Evolutionary conservation across 441 rosid species (phyloP).

Genomic region (Viola pubescens): DNA sequence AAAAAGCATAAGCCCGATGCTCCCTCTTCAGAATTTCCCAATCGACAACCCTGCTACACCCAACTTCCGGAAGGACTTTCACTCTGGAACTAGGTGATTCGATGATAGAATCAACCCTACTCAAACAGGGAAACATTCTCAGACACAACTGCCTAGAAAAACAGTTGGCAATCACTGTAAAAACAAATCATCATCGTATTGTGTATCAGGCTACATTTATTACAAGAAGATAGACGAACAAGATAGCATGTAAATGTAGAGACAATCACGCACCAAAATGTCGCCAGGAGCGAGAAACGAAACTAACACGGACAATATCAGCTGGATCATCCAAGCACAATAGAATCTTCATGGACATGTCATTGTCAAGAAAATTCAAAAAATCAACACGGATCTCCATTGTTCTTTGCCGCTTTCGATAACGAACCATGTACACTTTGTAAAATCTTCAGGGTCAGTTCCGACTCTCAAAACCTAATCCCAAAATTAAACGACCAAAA

Average conservation of each 20-base stretch:
- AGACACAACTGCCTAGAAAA: conserved; percentile 62
- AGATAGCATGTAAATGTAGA: not conserved
- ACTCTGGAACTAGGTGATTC: conserved; percentile 25
- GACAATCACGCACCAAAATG: conserved; percentile 43
- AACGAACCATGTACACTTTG: not conserved
- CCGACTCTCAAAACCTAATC: conserved; percentile 11
- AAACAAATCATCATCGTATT: conserved; percentile 6
- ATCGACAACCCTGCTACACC: conserved; percentile 40
- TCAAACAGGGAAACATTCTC: conserved; percentile 55
- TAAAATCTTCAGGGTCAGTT: not conserved
- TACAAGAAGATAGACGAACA: not conserved
- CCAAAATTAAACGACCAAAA: not conserved
- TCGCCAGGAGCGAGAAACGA: conserved; percentile 65
- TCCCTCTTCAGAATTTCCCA: conserved; percentile 45
- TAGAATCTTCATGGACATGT: conserved; percentile 40
- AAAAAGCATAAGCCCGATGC: conserved; percentile 59
- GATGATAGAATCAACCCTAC: conserved; percentile 34
- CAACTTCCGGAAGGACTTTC: conserved; percentile 32
- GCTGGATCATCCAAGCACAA: conserved; percentile 46
- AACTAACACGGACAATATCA: conserved; percentile 58
- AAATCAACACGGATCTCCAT: conserved; percentile 44
- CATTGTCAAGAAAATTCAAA: conserved; percentile 38
- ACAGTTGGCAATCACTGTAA: conserved; percentile 58
- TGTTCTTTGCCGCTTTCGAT: not conserved
- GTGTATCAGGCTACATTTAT: not conserved